Evolutionary conservation across 306 rosid species (phyloP), one percentile per base, ranked within the genome.

Genomic region (Cercis canadensis): DNA sequence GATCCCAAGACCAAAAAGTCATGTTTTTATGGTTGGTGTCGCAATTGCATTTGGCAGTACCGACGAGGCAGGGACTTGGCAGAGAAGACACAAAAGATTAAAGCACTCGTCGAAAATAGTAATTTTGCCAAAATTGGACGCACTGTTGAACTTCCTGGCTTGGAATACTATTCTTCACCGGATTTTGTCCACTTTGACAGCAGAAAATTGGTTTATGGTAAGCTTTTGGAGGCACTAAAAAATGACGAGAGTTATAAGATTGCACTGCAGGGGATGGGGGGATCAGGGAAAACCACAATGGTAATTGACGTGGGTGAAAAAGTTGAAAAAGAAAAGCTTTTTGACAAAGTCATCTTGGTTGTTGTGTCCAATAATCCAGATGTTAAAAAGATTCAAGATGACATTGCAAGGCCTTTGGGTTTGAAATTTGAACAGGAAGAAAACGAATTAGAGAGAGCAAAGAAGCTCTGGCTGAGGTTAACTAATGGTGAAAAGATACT

Each of bases 351-450:
- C 12, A 7, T 62, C 17, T 18, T 62, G 1, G 15, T 24, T 17
- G 16, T 2, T 18, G 53, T 62, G 17, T 18, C 68, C 2, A 15
- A 19, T 13, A 43, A 10, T 11, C 8, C 14, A 0, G 18, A 62
- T 24, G 53, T 57, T 2, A 12, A 7, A 31, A 29, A 12, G 3
- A 57, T 57, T 11, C 41, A 57, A 57, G 31, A 11, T 29, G 4
- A 56, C 0, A 58, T 58, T 33, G 64, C 64, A n/a, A 10, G 0
- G 0, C 16, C 8, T 3, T 58, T 36, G 6, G 3, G 13, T 1
- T n/a, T 58, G 44, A 0, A 0, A 4, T 0, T n/a, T 0, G 0
- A 15, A 0, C 17, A 1, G 0, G 29, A 34, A n/a, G 5, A 11
- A 0, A 24, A 24, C 3, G 1, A 24, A 1, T 24, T 24, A 24